A percentile compares a stretch with the other conserved stretches of the same genome.
These are phyloP conservation scores for Kodamaea anthophila DNA, from an alignment of 1,139 yeast genomes.

Conservation along the genomic window DNA sequence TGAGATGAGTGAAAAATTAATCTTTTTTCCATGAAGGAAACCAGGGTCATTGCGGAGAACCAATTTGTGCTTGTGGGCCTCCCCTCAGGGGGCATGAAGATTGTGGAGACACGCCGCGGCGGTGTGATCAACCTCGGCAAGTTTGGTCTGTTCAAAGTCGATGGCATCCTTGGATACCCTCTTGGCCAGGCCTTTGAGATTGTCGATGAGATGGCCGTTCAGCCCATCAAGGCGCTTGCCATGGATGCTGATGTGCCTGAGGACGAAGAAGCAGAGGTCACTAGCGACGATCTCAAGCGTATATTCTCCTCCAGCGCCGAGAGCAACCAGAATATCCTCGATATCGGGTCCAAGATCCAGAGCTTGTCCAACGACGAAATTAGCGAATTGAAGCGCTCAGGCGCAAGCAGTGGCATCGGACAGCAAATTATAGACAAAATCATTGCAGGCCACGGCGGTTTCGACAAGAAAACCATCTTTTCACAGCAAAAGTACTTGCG, in stretches of 20 bases:
- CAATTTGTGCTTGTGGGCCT: conserved; percentile 64
- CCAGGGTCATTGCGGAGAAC: conserved; percentile 32
- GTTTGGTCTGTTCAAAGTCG: conserved; percentile 78
- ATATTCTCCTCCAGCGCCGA: conserved; percentile 44
- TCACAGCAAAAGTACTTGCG: conserved; percentile 89
- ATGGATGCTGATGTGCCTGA: conserved; percentile 9
- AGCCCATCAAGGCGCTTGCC: conserved; percentile 37
- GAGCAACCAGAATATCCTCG: conserved; percentile 65
- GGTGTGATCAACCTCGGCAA: conserved; percentile 73
- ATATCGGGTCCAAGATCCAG: conserved; percentile 73
- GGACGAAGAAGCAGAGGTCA: conserved; percentile 24
- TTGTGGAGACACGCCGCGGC: conserved; percentile 57
- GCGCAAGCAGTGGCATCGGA: conserved; percentile 61
- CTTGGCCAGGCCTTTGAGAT: conserved; percentile 91
- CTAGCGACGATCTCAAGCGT: conserved; percentile 34
- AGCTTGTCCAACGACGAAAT: conserved; percentile 69
- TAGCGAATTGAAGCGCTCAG: conserved; percentile 66
- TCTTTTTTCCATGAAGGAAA: conserved; percentile 3
- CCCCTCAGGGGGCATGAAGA: conserved; percentile 76
- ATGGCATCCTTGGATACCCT: conserved; percentile 71
- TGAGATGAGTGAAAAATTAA: conserved; percentile 7
- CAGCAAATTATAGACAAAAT: conserved; percentile 76
- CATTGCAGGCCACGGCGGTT: conserved; percentile 77
- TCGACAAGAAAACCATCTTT: conserved; percentile 80
- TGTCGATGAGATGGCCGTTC: conserved; percentile 47